phyloP scores from a whole-genome alignment of 2,329 filamentous ascomycete genomes.

The Fusarium virguliforme region DNA sequence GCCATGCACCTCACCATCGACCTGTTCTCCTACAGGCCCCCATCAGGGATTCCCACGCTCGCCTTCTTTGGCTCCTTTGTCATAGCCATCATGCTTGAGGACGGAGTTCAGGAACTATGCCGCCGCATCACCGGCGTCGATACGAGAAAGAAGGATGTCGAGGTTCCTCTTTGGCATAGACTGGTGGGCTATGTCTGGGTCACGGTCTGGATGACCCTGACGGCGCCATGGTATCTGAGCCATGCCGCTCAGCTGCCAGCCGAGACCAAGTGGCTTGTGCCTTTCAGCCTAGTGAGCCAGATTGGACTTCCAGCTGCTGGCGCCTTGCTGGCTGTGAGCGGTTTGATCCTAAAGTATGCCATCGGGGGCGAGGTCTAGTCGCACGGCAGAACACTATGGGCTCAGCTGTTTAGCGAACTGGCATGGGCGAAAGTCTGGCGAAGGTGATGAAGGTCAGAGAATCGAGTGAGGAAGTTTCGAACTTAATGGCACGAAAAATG shows the following conservation, averaged over 20 bases:
- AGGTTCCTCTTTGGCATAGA: conserved; percentile 30
- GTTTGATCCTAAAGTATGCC: conserved; percentile 24
- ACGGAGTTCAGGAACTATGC: background rate
- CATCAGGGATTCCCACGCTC: conserved; percentile 10
- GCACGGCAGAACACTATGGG: background rate
- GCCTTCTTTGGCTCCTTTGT: conserved; percentile 25
- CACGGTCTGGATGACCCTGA: conserved; percentile 25
- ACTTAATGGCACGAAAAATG: background rate
- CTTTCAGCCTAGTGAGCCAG: conserved; percentile 17
- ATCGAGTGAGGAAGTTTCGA: background rate
- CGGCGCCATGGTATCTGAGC: conserved; percentile 33
- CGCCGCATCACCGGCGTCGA: background rate
- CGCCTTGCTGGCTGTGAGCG: background rate
- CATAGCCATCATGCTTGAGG: background rate
- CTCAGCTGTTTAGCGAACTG: background rate
- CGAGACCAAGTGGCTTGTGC: conserved; percentile 25
- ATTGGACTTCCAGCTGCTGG: conserved; percentile 11
- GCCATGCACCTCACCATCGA: conserved; percentile 24
- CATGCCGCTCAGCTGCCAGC: conserved; percentile 17
- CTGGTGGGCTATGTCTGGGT: conserved; percentile 37
- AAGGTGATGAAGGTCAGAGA: background rate
- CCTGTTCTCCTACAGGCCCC: conserved; percentile 12
- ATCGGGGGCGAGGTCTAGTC: conserved; percentile 7
- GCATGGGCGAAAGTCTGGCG: background rate
- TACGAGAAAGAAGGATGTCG: background rate